Evolutionary conservation across 257 asterid species (phyloP).

Genomic region (Scutellaria baicalensis): DNA sequence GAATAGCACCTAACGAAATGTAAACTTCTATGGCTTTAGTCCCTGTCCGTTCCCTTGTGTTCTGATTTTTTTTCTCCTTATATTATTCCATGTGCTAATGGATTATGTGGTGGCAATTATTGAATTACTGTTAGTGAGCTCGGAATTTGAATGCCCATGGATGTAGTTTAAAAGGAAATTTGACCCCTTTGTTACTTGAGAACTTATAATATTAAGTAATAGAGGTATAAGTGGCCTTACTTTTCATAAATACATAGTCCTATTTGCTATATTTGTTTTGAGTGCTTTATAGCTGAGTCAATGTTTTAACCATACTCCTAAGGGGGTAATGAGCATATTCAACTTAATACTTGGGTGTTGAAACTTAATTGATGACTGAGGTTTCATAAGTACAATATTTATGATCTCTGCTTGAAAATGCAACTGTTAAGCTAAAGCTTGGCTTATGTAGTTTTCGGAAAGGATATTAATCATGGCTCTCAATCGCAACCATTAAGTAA

Average conservation of each 20-base stretch:
- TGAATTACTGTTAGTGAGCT: not conserved
- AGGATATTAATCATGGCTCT: not conserved
- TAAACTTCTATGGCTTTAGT: not conserved
- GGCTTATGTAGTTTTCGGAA: not conserved
- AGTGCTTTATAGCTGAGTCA: not conserved
- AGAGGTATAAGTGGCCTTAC: not conserved
- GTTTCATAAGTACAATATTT: not conserved
- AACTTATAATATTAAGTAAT: not conserved
- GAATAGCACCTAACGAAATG: not conserved
- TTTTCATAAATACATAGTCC: not conserved
- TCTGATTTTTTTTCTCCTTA: not conserved
- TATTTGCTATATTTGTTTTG: not conserved
- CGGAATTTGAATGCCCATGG: not conserved
- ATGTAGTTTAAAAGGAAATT: not conserved
- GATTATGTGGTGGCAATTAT: not conserved
- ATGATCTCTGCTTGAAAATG: not conserved
- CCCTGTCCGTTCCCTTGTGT: not conserved
- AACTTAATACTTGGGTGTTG: not conserved
- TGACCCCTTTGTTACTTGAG: not conserved
- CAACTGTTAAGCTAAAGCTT: not conserved
- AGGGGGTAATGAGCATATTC: not conserved
- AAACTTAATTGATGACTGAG: not conserved
- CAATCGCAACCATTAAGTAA: not conserved
- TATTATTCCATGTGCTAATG: not conserved
- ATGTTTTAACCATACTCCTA: not conserved